Evolutionary conservation across 495 filamentous ascomycete genomes (phyloP).

Genomic region (Penicillium samsonianum): DNA sequence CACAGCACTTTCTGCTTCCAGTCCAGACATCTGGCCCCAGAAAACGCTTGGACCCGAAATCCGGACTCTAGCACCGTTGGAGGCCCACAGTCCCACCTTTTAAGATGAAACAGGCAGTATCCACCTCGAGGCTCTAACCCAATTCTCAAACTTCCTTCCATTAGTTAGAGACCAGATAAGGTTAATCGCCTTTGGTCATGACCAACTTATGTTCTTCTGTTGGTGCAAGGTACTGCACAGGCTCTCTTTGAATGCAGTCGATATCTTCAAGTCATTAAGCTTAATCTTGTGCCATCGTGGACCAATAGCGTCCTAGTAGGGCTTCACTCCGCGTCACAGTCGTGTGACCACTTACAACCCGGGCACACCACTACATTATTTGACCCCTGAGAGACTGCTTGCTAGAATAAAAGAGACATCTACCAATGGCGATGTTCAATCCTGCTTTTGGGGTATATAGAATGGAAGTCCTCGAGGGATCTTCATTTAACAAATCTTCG

Average conservation of each 20-base stretch:
- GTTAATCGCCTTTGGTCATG: slow-evolving; percentile 1
- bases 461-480: not conserved
- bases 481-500: not conserved
- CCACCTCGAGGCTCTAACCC: slow-evolving; percentile 14
- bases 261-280: slow-evolving; percentile 13
- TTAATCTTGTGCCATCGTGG: slow-evolving; percentile 1
- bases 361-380: not conserved
- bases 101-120: slow-evolving; percentile 25
- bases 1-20: slow-evolving; percentile 6
- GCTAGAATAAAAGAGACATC: not conserved
- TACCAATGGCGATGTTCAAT: not conserved
- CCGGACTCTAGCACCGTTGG: slow-evolving; percentile 6
- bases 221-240: not conserved
- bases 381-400: not conserved
- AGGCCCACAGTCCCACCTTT: slow-evolving; percentile 16
- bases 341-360: not conserved
- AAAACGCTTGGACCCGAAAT: slow-evolving; percentile 4
- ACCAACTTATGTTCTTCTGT: not conserved
- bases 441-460: not conserved
- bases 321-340: not conserved
- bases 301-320: not conserved
- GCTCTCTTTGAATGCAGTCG: not conserved
- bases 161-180: slow-evolving; percentile 19
- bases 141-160: not conserved
- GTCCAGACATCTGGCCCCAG: not conserved